Base-by-base conservation (phyloP, 192 early-diverging fungal genomes). In the Mortierella alpina region DNA sequence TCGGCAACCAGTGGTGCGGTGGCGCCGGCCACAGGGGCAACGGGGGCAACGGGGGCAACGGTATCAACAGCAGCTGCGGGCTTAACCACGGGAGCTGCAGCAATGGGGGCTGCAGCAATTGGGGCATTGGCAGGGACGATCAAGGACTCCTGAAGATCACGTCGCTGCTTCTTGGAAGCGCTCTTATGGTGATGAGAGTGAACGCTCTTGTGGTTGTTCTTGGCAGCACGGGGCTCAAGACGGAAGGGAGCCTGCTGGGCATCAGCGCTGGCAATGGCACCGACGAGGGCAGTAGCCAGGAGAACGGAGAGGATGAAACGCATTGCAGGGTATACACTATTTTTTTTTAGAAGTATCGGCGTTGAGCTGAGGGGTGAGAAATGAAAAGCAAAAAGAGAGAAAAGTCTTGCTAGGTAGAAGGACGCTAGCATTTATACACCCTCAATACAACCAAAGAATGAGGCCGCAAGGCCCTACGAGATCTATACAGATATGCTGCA, bases 281-380 rank as follows among this genome's bases (percentile, higher is more conserved):
- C 77, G 22, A 72, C 15, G 57, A 80, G 70, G 15, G 66, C 77
- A 18, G 77, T 52, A 40, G 77, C 77, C 20, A 80, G 53, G 66
- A 80, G 18, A 47, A 59, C 66, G 17, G 77, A 80, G 55, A 72
- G 57, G 44, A 72, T 68, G 70, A 72, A 72, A 57, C 77, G 77
- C 77, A 80, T 80, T 39, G 47, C 58, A 44, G 18, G 54, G 31
- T 56, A 62, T 44, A 58, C 1, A 5, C 17, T 31, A 18, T 31
- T 14, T 48, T 13, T 23, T 47, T 20, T 12, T 58, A n/a, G n/a
- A n/a, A 41, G 23, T n/a, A 59, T 12, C 6, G 4, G 41, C 18
- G 44, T 46, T 22, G n/a, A 8, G 14, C 48, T 64, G 63, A 63
- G 46, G 3, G 46, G 9, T 22, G 45, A 20, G 11, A 0, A 31